phyloP scores from a whole-genome alignment of 2,329 filamentous ascomycete species.

The Ophiostoma fasciatum region DNA sequence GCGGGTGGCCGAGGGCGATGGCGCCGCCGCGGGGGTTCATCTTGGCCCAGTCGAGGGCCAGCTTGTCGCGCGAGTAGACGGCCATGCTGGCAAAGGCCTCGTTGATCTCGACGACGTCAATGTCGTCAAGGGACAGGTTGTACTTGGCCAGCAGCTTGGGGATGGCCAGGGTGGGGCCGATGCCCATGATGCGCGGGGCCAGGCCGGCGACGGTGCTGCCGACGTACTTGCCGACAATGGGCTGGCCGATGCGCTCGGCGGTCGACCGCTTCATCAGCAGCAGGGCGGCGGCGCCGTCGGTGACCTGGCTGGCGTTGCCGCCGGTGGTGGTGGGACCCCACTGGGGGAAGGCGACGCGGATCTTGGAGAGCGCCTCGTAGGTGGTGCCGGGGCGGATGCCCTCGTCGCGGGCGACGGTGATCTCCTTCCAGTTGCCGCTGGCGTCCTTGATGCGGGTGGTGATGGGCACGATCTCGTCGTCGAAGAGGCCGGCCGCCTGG shows the following conservation, averaged over 20 bases:
- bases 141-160: slow-evolving; percentile 74
- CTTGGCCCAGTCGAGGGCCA: slow-evolving; percentile 58
- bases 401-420: slow-evolving; percentile 75
- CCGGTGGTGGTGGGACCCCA: slow-evolving; percentile 79
- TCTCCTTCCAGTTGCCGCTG: slow-evolving; percentile 62
- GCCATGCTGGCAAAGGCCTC: slow-evolving; percentile 98
- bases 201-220: slow-evolving; percentile 83
- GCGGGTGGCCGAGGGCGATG: slow-evolving; percentile 69
- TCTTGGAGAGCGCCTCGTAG: slow-evolving; percentile 64
- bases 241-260: slow-evolving; percentile 72
- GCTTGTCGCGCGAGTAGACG: slow-evolving; percentile 70
- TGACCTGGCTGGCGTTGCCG: slow-evolving; percentile 89
- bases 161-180: slow-evolving; percentile 60
- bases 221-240: slow-evolving; percentile 88
- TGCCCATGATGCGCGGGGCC: slow-evolving; percentile 91
- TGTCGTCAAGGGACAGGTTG: slow-evolving; percentile 63
- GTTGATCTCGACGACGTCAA: slow-evolving; percentile 88
- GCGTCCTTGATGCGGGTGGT: slow-evolving; percentile 67
- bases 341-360: slow-evolving; percentile 78
- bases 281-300: slow-evolving; percentile 81
- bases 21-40: slow-evolving; percentile 72
- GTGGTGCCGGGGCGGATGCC: slow-evolving; percentile 86
- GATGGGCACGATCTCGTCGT: slow-evolving; percentile 89
- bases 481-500: slow-evolving; percentile 81
- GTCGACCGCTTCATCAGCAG: slow-evolving; percentile 90